Evolutionary conservation across 495 filamentous ascomycete genomes (phyloP).

Genomic region (Penicillium taxi): DNA sequence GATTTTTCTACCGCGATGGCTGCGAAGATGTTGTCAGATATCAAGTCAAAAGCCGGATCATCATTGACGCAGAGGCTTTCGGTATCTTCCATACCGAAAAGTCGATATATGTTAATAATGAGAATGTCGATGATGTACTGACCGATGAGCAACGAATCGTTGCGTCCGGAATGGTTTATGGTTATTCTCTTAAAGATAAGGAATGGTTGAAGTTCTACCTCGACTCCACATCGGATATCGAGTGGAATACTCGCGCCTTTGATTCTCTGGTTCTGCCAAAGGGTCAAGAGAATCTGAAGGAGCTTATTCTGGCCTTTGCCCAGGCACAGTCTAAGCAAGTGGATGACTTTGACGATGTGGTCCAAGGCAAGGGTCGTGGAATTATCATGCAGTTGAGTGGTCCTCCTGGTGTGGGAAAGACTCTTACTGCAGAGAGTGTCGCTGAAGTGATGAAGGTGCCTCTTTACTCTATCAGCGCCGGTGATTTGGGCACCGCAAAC

Average conservation of each 20-base stretch:
- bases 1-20: slow-evolving; percentile 14
- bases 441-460: slow-evolving; percentile 25
- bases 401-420: slow-evolving; percentile 38
- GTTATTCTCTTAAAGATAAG: slow-evolving; percentile 28
- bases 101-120: slow-evolving; percentile 12
- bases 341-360: slow-evolving; percentile 23
- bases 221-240: slow-evolving; percentile 31
- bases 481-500: slow-evolving; percentile 47
- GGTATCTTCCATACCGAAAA: slow-evolving; percentile 29
- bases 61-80: slow-evolving; percentile 45
- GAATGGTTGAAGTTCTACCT: slow-evolving; percentile 37
- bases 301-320: slow-evolving; percentile 24
- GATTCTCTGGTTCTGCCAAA: slow-evolving; percentile 44
- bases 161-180: slow-evolving; percentile 14
- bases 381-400: slow-evolving; percentile 36
- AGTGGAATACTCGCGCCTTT: slow-evolving; percentile 48
- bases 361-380: slow-evolving; percentile 28
- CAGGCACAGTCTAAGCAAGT: slow-evolving; percentile 22
- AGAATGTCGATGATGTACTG: slow-evolving; percentile 3
- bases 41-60: slow-evolving; percentile 46
- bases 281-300: slow-evolving; percentile 20
- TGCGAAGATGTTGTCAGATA: slow-evolving; percentile 30
- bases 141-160: slow-evolving; percentile 14
- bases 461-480: slow-evolving; percentile 40
- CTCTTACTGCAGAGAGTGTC: slow-evolving; percentile 34